Evolutionary conservation across 768 basidiomycete genomes (phyloP).

Genomic region (Russula sp.): DNA sequence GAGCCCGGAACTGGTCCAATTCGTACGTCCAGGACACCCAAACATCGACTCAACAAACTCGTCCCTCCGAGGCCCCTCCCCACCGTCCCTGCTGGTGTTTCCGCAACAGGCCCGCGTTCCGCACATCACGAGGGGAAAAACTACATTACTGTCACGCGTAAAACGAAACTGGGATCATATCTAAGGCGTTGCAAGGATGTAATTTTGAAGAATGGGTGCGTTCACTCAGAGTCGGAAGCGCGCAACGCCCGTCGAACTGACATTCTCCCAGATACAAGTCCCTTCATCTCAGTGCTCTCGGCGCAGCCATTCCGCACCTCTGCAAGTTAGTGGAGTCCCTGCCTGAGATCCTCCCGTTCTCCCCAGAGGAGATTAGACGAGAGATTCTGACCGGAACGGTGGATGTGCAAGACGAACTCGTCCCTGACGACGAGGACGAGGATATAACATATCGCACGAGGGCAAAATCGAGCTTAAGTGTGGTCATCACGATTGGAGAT

Average conservation of each 20-base stretch:
- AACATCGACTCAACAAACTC: conserved; percentile 57
- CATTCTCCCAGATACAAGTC: conserved; percentile 57
- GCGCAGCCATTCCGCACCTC: conserved; percentile 84
- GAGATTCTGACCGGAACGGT: conserved; percentile 67
- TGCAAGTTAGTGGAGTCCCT: conserved; percentile 66
- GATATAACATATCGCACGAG: conserved; percentile 60
- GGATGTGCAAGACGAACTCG: conserved; percentile 73
- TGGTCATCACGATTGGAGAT: conserved; percentile 59
- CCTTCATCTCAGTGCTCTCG: conserved; percentile 77
- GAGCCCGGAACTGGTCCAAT: conserved; percentile 8
- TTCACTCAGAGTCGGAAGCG: not conserved
- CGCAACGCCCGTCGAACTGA: conserved; percentile 1
- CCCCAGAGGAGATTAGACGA: conserved; percentile 57
- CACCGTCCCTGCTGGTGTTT: conserved; percentile 68
- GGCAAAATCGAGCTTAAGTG: conserved; percentile 64
- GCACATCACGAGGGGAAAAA: conserved; percentile 79
- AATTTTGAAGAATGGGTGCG: conserved; percentile 69
- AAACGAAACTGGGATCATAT: conserved; percentile 67
- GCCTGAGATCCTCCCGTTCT: conserved; percentile 67
- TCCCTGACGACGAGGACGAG: conserved; percentile 73
- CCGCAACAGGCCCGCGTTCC: conserved; percentile 78
- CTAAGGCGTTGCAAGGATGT: conserved; percentile 74
- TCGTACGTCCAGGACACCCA: conserved; percentile 15
- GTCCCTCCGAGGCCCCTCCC: conserved; percentile 74
- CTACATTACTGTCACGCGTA: conserved; percentile 74